Percentiles rank a stretch among this genome's conserved stretches.
phyloP scores from a whole-genome alignment of 148 eudicot genomes.

The Hydrangea macrophylla region DNA sequence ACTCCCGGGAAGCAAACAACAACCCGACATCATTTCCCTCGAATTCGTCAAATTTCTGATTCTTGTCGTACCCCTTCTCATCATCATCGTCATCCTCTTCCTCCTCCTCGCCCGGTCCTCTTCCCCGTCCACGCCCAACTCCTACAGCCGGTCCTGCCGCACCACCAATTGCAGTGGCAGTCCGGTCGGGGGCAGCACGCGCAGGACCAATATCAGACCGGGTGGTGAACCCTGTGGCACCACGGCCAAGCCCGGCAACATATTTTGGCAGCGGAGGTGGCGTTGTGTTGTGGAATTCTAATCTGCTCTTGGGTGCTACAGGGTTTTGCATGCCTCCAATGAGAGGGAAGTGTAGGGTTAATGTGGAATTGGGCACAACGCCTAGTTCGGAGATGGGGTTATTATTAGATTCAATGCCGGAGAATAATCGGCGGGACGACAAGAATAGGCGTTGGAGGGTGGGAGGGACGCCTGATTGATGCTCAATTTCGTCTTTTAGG shows the following conservation, averaged over 20 bases:
- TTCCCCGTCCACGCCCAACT: constrained; percentile 60
- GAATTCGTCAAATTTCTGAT: constrained; percentile 95
- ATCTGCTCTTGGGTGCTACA: constrained; percentile 44
- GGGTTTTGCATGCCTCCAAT: constrained; percentile 86
- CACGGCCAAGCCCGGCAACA: constrained; percentile 96
- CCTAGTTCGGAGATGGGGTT: constrained; percentile 42
- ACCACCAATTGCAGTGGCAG: constrained; percentile 52
- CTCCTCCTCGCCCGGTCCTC: constrained; percentile 62
- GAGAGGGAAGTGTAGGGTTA: constrained; percentile 45
- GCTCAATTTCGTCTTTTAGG: constrained; percentile 36
- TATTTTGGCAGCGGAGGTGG: constrained; percentile 90
- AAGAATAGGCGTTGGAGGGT: constrained; percentile 46
- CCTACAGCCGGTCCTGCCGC: constrained; percentile 43
- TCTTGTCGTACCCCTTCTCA: constrained; percentile 88
- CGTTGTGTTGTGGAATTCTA: constrained; percentile 64
- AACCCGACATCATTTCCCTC: constrained; percentile 96
- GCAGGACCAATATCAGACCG: constrained; percentile 97
- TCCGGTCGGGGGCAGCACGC: constrained; percentile 78
- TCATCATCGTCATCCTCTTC: constrained; percentile 67
- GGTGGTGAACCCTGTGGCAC: constrained; percentile 95
- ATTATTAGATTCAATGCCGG: constrained; percentile 17
- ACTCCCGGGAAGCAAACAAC: constrained; percentile 86
- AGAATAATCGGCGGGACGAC: constrained; percentile 39
- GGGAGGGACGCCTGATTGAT: constrained; percentile 35
- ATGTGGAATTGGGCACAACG: constrained; percentile 38